These are phyloP conservation scores for Polysphondylium violaceum DNA, from an alignment of 78 protist species.

Conservation along the genomic window DNA sequence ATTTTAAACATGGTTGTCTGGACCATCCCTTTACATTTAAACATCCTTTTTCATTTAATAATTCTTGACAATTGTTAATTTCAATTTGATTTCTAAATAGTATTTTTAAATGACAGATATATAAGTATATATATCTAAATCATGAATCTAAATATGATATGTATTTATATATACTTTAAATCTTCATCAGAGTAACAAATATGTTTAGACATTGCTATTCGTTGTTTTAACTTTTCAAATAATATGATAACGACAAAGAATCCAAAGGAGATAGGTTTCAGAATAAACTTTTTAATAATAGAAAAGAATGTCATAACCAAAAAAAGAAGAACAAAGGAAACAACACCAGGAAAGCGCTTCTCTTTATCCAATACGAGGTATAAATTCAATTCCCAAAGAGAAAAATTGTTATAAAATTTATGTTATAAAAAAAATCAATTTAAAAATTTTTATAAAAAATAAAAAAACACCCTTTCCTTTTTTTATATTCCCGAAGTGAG, in stretches of 20 bases:
- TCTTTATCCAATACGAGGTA: no score
- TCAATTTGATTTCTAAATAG: constrained; percentile 1
- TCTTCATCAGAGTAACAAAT: background rate
- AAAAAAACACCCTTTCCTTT: no score
- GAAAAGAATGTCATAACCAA: no score
- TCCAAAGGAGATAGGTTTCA: constrained; percentile 21
- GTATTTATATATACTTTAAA: constrained; percentile 20
- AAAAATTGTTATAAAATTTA: no score
- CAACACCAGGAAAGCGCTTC: no score
- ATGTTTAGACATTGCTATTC: constrained; percentile 46
- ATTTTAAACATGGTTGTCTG: constrained; percentile 40
- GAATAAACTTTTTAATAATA: background rate
- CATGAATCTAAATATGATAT: background rate
- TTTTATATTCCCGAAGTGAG: no score
- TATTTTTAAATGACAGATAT: background rate
- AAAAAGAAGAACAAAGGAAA: no score
- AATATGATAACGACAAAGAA: constrained; percentile 21
- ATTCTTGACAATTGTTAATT: constrained; percentile 4
- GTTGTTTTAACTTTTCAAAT: constrained; percentile 24
- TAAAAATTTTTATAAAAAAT: no score
- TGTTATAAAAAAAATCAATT: no score
- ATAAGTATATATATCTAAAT: background rate
- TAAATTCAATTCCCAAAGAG: no score
- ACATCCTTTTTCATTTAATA: constrained; percentile 47
- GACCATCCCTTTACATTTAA: constrained; percentile 51